Conservation (phyloP, 345 rosid genomes). For the Camelina neglecta region DNA sequence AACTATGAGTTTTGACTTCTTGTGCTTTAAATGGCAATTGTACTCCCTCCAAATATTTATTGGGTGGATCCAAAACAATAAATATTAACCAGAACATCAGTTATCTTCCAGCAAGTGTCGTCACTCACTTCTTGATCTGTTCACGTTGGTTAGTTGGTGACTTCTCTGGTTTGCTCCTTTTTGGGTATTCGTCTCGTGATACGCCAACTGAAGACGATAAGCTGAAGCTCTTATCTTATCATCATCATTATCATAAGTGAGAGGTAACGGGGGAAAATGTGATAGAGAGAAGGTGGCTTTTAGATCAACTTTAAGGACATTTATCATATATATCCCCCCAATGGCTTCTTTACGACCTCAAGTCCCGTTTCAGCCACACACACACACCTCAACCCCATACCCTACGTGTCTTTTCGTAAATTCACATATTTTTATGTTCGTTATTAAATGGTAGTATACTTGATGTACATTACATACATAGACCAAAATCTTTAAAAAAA, state of each 20-base stretch:
- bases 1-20: not conserved
- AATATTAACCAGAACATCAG: not conserved
- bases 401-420: conserved; percentile 30
- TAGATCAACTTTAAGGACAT: conserved; percentile 36
- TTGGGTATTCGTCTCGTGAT: conserved; percentile 27
- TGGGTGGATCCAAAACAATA: conserved; percentile 13
- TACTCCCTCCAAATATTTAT: not conserved
- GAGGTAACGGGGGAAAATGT: not conserved
- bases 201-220: conserved; percentile 34
- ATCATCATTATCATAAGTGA: conserved; percentile 8
- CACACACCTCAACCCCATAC: conserved; percentile 27
- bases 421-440: conserved; percentile 2
- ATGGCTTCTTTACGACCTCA: conserved; percentile 29
- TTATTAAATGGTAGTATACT: not conserved
- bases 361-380: conserved; percentile 41
- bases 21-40: conserved; percentile 19
- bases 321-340: conserved; percentile 12
- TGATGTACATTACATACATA: not conserved
- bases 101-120: conserved; percentile 31
- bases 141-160: not conserved
- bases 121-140: conserved; percentile 1
- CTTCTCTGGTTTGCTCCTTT: conserved; percentile 18
- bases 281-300: conserved; percentile 41
- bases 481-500: conserved; percentile 10
- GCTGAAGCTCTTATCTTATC: conserved; percentile 38